These are phyloP conservation scores for Pythium volutum DNA, from an alignment of 352 stramenopile species.

Conservation along the genomic window DNA sequence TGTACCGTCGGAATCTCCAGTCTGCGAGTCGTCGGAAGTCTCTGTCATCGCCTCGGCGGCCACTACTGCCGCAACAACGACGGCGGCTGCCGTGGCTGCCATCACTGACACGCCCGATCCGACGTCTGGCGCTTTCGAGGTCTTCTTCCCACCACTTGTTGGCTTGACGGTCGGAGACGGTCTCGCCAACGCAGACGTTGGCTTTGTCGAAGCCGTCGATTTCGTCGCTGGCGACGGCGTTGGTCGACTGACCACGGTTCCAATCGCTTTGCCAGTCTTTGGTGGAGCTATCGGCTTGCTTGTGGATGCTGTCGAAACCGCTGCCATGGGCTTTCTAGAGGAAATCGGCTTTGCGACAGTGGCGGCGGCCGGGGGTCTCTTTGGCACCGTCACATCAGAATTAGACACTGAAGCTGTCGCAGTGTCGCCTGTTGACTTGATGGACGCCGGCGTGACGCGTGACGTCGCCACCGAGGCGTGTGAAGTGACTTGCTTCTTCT, in stretches of 20 bases:
- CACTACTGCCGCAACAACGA: neutral
- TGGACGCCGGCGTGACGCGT: slow-evolving; percentile 10
- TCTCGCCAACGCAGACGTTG: neutral
- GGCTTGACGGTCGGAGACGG: slow-evolving; percentile 1
- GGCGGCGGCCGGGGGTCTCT: neutral
- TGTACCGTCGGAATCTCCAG: neutral
- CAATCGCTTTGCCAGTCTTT: slow-evolving; percentile 1
- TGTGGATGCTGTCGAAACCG: neutral
- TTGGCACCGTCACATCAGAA: neutral
- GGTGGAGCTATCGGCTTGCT: neutral
- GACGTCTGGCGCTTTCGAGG: neutral
- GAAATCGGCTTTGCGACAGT: neutral
- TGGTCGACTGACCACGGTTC: neutral
- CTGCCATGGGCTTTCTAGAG: neutral
- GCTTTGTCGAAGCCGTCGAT: neutral
- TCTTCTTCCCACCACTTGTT: neutral
- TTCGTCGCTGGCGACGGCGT: neutral
- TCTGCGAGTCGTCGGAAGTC: neutral
- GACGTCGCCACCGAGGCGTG: neutral
- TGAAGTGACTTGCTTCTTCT: slow-evolving; percentile 3
- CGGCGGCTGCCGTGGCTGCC: neutral
- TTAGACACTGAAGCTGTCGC: neutral
- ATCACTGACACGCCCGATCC: neutral
- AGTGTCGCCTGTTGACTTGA: neutral
- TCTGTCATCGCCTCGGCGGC: neutral